Conservation (phyloP, 257 asterid genomes). For the Galeopsis tetrahit region DNA sequence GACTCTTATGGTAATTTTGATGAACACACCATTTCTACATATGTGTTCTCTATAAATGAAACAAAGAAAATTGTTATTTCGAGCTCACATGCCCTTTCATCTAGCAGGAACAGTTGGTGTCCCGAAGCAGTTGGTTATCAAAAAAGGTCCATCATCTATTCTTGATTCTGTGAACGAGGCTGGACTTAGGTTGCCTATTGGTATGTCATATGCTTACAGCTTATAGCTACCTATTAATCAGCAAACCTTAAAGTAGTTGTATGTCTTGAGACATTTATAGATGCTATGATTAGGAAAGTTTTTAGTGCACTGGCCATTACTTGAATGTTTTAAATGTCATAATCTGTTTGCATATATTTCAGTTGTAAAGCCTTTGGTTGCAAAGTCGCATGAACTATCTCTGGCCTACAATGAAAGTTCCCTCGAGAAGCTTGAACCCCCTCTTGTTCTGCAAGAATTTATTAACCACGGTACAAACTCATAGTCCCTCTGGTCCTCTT, state of each 20-base stretch:
- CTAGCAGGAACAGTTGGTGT: constrained; percentile 77
- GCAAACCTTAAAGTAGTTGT: not conserved
- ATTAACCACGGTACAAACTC: constrained; percentile 77
- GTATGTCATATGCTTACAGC: constrained; percentile 46
- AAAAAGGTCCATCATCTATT: constrained; percentile 83
- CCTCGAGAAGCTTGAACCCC: constrained; percentile 86
- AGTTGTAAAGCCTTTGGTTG: constrained; percentile 95
- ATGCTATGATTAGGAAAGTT: not conserved
- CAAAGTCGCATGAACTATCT: constrained; percentile 91
- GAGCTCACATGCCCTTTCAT: constrained; percentile 10
- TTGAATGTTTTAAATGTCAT: constrained; percentile 11
- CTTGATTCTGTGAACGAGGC: constrained; percentile 70
- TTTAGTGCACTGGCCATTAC: constrained; percentile 1
- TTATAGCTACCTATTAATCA: constrained; percentile 30
- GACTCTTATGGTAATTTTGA: constrained; percentile 64
- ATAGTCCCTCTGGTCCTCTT: not conserved
- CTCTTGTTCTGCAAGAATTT: constrained; percentile 93
- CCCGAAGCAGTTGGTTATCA: constrained; percentile 88
- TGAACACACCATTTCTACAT: constrained; percentile 31
- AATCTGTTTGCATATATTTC: constrained; percentile 26
- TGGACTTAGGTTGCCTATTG: constrained; percentile 84
- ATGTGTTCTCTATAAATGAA: not conserved
- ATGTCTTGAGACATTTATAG: not conserved
- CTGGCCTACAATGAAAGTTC: constrained; percentile 87
- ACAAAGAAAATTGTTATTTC: not conserved